Evolutionary conservation across 345 rosid species (phyloP).

Genomic region (Dipteronia sinensis): DNA sequence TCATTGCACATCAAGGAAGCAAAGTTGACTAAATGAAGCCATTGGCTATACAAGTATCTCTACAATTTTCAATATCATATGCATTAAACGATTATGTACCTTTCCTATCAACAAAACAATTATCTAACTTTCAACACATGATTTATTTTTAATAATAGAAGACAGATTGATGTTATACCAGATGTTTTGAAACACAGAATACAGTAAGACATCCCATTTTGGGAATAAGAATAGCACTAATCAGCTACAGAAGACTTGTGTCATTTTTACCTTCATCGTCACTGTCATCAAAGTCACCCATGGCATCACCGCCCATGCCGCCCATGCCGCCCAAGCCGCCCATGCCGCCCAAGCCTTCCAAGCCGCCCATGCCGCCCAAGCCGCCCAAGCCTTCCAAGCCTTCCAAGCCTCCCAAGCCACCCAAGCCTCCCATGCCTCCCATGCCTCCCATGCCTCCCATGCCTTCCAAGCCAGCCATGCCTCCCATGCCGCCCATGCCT

Average conservation of each 20-base stretch:
- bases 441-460: slow-evolving; percentile 43
- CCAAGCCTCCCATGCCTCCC: slow-evolving; percentile 33
- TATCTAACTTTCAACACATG: neutral
- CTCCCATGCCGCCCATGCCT: slow-evolving; percentile 30
- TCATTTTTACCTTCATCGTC: slow-evolving; percentile 80
- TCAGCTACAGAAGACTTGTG: neutral
- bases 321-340: slow-evolving; percentile 14
- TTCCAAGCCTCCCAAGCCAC: slow-evolving; percentile 30
- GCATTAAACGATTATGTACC: too few species aligned
- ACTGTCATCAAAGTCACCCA: slow-evolving; percentile 81
- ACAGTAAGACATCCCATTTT: neutral
- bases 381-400: slow-evolving; percentile 43
- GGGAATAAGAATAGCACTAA: neutral
- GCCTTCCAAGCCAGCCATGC: slow-evolving; percentile 32
- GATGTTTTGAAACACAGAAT: neutral
- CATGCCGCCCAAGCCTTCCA: too few species aligned
- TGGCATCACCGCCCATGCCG: slow-evolving; percentile 40
- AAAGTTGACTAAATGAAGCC: neutral
- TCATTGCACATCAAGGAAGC: neutral
- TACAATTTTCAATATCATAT: neutral
- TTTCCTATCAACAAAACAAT: neutral
- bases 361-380: slow-evolving; percentile 36
- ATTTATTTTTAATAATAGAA: neutral
- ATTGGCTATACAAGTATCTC: neutral
- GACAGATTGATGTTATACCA: neutral